Percentiles rank a stretch among this genome's conserved stretches.
These are phyloP conservation scores for Ascochyta fabae DNA, from an alignment of 2,329 filamentous ascomycete genomes.

Conservation along the genomic window DNA sequence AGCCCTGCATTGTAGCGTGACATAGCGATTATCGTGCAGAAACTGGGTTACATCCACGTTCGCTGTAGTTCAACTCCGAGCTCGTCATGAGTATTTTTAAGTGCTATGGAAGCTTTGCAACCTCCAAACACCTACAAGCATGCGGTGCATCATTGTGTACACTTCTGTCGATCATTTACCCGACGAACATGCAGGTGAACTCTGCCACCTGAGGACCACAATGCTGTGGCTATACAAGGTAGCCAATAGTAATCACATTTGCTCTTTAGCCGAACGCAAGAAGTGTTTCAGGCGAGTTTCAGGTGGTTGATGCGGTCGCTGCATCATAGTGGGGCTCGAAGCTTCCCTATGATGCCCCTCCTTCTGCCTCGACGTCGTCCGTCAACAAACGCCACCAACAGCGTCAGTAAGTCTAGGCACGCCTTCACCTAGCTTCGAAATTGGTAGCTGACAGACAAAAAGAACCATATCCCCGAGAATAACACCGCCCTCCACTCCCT, in stretches of 20 bases:
- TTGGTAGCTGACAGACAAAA: neutral
- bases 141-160: neutral
- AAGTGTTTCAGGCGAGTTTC: conserved; percentile 18
- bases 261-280: conserved; percentile 7
- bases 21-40: neutral
- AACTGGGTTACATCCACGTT: neutral
- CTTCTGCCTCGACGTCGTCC: conserved; percentile 22
- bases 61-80: neutral
- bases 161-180: conserved; percentile 6
- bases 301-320: conserved; percentile 14
- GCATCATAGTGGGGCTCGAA: conserved; percentile 32
- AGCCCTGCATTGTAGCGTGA: neutral
- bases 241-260: conserved; percentile 3
- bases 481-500: neutral
- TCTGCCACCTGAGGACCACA: neutral
- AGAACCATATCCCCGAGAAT: neutral
- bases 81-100: neutral
- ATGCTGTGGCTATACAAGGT: neutral
- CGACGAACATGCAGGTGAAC: conserved; percentile 1
- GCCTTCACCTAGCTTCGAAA: conserved; percentile 2
- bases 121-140: too few species aligned
- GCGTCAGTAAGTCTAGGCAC: conserved; percentile 6
- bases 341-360: conserved; percentile 29
- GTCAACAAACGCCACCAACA: conserved; percentile 24
- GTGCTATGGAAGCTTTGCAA: neutral